Evolutionary conservation across 2,329 filamentous ascomycete genomes (phyloP).

Genomic region (Pestalotiopsis sp.): DNA sequence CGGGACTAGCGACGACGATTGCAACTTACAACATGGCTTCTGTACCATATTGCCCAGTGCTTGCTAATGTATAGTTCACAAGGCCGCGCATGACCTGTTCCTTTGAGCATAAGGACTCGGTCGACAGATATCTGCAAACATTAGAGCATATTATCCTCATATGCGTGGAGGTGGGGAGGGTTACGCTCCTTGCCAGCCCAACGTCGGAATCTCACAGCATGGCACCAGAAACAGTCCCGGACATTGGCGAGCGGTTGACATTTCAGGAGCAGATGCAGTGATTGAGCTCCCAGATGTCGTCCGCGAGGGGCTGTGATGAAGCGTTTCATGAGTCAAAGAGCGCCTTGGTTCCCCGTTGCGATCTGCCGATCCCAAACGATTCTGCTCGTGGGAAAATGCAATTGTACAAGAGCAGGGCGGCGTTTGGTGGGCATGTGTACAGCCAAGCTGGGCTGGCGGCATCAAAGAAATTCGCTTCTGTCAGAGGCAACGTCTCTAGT

Average conservation of each 20-base stretch:
- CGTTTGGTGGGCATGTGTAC: constrained; percentile 47
- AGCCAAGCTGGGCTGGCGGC: constrained; percentile 40
- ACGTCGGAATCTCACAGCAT: background rate
- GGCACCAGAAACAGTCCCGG: background rate
- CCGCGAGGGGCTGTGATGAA: constrained; percentile 18
- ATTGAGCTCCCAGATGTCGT: constrained; percentile 26
- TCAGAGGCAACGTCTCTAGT: constrained; percentile 18
- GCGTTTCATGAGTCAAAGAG: constrained; percentile 36
- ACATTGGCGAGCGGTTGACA: constrained; percentile 24
- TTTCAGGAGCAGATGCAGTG: constrained; percentile 38
- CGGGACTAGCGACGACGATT: background rate
- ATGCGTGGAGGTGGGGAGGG: background rate
- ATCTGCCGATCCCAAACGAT: constrained; percentile 21
- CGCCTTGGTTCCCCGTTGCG: constrained; percentile 32
- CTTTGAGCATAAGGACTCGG: background rate
- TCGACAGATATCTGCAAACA: background rate
- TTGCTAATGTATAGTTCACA: no score
- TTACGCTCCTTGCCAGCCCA: background rate
- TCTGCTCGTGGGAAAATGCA: constrained; percentile 12
- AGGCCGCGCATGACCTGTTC: background rate
- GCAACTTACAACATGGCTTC: background rate
- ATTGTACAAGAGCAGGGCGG: constrained; percentile 18
- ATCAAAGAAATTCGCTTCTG: constrained; percentile 31
- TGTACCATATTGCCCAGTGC: background rate
- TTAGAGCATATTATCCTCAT: background rate